Conservation (phyloP, 2,329 filamentous ascomycete genomes). For the Pseudogymnoascus sp. region DNA sequence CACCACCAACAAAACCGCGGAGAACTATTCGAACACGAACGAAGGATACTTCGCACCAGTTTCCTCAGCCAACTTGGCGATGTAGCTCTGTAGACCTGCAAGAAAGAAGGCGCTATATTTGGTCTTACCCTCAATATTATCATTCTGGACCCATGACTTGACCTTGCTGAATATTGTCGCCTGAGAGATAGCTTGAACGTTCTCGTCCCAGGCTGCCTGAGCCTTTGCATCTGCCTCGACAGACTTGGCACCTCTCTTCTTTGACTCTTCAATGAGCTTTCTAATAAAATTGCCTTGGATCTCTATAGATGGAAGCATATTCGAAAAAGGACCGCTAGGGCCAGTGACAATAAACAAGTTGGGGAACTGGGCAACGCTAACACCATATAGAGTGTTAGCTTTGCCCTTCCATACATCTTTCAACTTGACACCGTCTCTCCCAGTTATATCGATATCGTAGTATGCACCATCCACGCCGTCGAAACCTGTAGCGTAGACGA, state of each 20-base stretch:
- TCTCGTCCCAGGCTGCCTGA: slow-evolving; percentile 26
- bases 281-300: slow-evolving; percentile 34
- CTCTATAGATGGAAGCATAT: slow-evolving; percentile 34
- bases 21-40: background rate
- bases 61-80: background rate
- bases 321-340: slow-evolving; percentile 33
- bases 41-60: background rate
- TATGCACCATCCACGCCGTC: no score
- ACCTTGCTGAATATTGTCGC: background rate
- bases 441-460: no score
- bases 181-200: background rate
- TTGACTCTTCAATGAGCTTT: slow-evolving; percentile 26
- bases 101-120: background rate
- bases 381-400: slow-evolving; percentile 31
- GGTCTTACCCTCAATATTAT: background rate
- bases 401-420: slow-evolving; percentile 28
- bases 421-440: no score
- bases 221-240: slow-evolving; percentile 27
- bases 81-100: background rate
- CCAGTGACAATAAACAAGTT: slow-evolving; percentile 46
- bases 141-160: background rate
- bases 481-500: no score
- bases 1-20: no score
- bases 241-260: slow-evolving; percentile 22
- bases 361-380: slow-evolving; percentile 34